Evolutionary conservation across 345 rosid species (phyloP).

Genomic region (Eucalyptus coolabah): DNA sequence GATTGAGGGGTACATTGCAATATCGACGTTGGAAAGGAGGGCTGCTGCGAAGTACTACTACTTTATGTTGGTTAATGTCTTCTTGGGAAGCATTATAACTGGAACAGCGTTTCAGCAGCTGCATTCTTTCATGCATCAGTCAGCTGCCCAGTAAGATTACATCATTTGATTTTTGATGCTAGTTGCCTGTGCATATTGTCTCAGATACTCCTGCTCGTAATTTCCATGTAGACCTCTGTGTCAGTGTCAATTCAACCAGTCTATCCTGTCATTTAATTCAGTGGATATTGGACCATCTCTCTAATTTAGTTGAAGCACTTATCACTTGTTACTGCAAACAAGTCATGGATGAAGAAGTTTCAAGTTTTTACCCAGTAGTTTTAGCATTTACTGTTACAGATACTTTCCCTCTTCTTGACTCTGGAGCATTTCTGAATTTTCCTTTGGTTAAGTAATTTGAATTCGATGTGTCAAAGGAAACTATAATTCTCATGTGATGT

Average conservation of each 20-base stretch:
- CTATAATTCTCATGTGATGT: not conserved
- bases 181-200: not conserved
- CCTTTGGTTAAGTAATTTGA: not conserved
- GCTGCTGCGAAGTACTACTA: conserved; percentile 90
- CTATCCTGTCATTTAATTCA: not conserved
- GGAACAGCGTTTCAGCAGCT: conserved; percentile 97
- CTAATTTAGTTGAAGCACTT: not conserved
- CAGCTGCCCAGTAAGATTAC: conserved; percentile 76
- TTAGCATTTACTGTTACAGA: not conserved
- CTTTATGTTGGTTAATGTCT: conserved; percentile 94
- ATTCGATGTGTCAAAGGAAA: not conserved
- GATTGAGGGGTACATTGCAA: conserved; percentile 79
- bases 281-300: not conserved
- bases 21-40: conserved; percentile 67
- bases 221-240: not conserved
- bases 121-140: conserved; percentile 75
- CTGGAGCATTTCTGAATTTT: not conserved
- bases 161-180: not conserved
- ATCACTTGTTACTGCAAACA: not conserved
- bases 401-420: not conserved
- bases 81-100: conserved; percentile 85
- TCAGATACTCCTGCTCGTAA: not conserved
- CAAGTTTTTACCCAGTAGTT: not conserved
- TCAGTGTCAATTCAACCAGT: not conserved
- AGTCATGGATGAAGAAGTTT: not conserved